phyloP scores from a whole-genome alignment of 768 basidiomycete species.

The Leccinum barrowsii region DNA sequence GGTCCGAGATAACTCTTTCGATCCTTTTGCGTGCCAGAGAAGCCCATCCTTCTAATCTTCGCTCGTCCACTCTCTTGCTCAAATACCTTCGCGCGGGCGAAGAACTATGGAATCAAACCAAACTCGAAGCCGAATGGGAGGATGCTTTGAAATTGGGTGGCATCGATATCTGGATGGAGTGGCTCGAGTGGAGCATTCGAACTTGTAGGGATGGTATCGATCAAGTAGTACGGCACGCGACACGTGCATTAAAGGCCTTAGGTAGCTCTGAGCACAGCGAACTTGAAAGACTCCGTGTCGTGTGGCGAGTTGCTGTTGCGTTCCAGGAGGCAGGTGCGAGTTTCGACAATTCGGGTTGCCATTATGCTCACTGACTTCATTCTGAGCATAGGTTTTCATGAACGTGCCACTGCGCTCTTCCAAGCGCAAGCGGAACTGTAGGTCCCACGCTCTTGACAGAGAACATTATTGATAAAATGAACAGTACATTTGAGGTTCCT shows the following conservation, averaged over 20 bases:
- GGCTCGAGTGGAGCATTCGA: conserved; percentile 74
- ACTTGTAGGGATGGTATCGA: conserved; percentile 45
- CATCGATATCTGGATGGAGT: conserved; percentile 68
- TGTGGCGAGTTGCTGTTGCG: conserved; percentile 68
- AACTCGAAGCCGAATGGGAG: conserved; percentile 66
- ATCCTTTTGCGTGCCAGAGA: conserved; percentile 62
- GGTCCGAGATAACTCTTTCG: conserved; percentile 68
- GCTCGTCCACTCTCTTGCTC: conserved; percentile 51
- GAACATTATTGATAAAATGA: conserved; percentile 3
- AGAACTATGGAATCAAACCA: conserved; percentile 60
- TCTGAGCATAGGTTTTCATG: conserved; percentile 53
- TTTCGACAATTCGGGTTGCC: not conserved
- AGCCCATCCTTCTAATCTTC: conserved; percentile 48
- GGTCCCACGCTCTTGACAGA: conserved; percentile 20
- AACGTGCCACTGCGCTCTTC: conserved; percentile 73
- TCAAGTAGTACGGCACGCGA: conserved; percentile 49
- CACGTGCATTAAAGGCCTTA: conserved; percentile 44
- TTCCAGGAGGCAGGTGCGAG: conserved; percentile 63
- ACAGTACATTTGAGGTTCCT: conserved; percentile 60
- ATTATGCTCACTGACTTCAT: conserved; percentile 2
- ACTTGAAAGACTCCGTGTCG: conserved; percentile 51
- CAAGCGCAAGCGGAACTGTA: conserved; percentile 85
- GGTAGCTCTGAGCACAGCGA: conserved; percentile 43
- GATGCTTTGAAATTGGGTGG: conserved; percentile 50
- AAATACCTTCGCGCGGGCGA: conserved; percentile 70